phyloP scores from a whole-genome alignment of 2,329 filamentous ascomycete genomes.

The Ophiostoma pallidulum region DNA sequence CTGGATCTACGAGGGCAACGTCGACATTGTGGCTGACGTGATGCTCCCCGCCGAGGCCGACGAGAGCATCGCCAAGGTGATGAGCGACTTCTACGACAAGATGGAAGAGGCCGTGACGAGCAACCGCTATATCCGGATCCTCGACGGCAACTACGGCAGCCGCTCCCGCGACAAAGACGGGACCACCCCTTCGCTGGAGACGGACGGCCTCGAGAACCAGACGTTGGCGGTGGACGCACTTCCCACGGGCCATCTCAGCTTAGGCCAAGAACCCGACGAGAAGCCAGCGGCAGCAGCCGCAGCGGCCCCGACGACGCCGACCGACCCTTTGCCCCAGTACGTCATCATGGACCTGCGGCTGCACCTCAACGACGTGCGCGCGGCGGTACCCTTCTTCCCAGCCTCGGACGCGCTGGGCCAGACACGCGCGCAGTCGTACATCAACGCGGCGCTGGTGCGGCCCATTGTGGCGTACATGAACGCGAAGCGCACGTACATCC shows the following conservation, averaged over 20 bases:
- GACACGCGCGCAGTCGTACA: slow-evolving; percentile 81
- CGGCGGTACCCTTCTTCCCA: slow-evolving; percentile 79
- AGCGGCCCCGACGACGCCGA: background rate
- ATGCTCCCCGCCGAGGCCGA: slow-evolving; percentile 86
- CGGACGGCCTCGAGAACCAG: too few relatives aligned
- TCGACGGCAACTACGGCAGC: slow-evolving; percentile 33
- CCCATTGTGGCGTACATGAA: slow-evolving; percentile 99
- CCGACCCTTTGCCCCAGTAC: slow-evolving; percentile 60
- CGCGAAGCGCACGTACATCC: slow-evolving; percentile 87
- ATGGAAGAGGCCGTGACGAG: slow-evolving; percentile 85
- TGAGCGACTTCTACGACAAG: slow-evolving; percentile 95
- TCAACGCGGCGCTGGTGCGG: slow-evolving; percentile 89
- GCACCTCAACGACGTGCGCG: slow-evolving; percentile 88
- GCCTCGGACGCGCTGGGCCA: slow-evolving; percentile 17
- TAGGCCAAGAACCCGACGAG: background rate
- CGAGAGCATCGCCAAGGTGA: slow-evolving; percentile 83
- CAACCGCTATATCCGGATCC: slow-evolving; percentile 55
- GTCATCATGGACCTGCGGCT: slow-evolving; percentile 92
- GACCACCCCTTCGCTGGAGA: background rate
- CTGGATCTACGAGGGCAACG: slow-evolving; percentile 95
- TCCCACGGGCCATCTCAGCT: background rate
- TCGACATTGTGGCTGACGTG: slow-evolving; percentile 92
- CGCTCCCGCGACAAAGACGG: background rate
- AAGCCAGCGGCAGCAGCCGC: background rate
- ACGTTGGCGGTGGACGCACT: slow-evolving; percentile 1